phyloP scores from a whole-genome alignment of 139 green algal species.

The Chlamydomonas sp. region DNA sequence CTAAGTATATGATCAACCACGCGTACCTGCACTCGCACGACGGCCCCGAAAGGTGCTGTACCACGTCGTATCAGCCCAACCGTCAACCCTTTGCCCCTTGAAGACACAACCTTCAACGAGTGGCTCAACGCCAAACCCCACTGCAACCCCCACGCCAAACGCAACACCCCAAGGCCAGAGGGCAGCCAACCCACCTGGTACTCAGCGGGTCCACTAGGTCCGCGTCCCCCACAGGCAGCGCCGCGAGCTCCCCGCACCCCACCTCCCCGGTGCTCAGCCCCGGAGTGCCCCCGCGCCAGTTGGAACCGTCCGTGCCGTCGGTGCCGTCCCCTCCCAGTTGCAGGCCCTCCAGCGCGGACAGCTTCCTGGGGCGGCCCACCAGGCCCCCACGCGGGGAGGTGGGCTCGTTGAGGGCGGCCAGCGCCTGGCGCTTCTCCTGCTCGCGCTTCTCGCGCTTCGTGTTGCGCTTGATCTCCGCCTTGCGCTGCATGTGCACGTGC shows the following conservation, averaged over 20 bases:
- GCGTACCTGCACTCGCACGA: too few relatives aligned
- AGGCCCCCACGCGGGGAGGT: neutral
- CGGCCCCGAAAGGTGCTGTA: too few relatives aligned
- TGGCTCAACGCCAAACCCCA: too few relatives aligned
- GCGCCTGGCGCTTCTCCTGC: slow-evolving; percentile 63
- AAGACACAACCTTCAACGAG: too few relatives aligned
- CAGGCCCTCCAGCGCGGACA: neutral
- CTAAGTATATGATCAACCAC: too few relatives aligned
- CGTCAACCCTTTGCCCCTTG: too few relatives aligned
- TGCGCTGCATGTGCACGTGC: slow-evolving; percentile 42
- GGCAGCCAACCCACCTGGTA: neutral
- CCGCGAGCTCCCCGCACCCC: neutral
- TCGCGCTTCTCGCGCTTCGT: slow-evolving; percentile 76
- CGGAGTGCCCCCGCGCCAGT: slow-evolving; percentile 6
- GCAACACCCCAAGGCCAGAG: too few relatives aligned
- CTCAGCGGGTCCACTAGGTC: slow-evolving; percentile 29
- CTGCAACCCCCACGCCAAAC: too few relatives aligned
- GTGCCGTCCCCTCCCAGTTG: neutral
- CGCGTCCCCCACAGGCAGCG: neutral
- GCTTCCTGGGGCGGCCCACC: slow-evolving; percentile 32
- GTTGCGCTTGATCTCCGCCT: slow-evolving; percentile 73
- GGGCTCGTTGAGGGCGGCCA: slow-evolving; percentile 54
- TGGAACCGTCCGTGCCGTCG: neutral
- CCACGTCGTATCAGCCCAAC: too few relatives aligned
- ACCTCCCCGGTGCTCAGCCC: neutral